Percentiles rank a stretch among this genome's conserved stretches.
Evolutionary conservation across 208 protist species (phyloP).

Genomic region (Herpetomonas muscarum): DNA sequence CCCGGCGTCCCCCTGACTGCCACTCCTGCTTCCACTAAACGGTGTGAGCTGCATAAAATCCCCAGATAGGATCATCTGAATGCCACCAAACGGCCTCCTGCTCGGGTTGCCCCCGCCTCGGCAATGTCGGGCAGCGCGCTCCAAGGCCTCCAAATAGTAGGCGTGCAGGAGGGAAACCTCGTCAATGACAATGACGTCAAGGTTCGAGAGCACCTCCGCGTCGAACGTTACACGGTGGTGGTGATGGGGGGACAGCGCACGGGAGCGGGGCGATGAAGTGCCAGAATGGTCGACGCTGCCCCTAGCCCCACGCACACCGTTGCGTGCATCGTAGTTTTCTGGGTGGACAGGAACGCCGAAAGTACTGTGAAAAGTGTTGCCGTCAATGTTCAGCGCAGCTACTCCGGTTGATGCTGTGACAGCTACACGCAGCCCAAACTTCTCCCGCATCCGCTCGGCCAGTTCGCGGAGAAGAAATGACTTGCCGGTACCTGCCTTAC

Average conservation of each 20-base stretch:
- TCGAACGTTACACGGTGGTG: too few relatives aligned
- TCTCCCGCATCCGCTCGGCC: slow-evolving; percentile 10
- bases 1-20: not conserved
- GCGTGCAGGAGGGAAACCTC: slow-evolving; percentile 78
- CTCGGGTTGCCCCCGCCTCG: slow-evolving; percentile 11
- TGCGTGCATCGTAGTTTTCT: slow-evolving; percentile 9
- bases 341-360: slow-evolving; percentile 46
- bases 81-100: slow-evolving; percentile 67
- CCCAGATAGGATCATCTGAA: slow-evolving; percentile 79
- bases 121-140: slow-evolving; percentile 36
- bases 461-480: slow-evolving; percentile 52
- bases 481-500: slow-evolving; percentile 73
- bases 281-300: too few relatives aligned
- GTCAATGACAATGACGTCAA: slow-evolving; percentile 76
- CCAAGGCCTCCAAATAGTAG: slow-evolving; percentile 43
- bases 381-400: slow-evolving; percentile 61
- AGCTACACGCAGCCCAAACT: slow-evolving; percentile 28
- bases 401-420: slow-evolving; percentile 65
- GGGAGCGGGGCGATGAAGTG: too few relatives aligned
- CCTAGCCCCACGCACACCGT: too few relatives aligned
- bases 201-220: slow-evolving; percentile 12
- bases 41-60: slow-evolving; percentile 83
- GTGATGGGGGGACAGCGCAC: too few relatives aligned
- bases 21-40: slow-evolving; percentile 3
- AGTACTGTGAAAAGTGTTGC: slow-evolving; percentile 75